Conservation (phyloP, 371 early-diverging fungal genomes). For the Capillidium heterosporum region DNA sequence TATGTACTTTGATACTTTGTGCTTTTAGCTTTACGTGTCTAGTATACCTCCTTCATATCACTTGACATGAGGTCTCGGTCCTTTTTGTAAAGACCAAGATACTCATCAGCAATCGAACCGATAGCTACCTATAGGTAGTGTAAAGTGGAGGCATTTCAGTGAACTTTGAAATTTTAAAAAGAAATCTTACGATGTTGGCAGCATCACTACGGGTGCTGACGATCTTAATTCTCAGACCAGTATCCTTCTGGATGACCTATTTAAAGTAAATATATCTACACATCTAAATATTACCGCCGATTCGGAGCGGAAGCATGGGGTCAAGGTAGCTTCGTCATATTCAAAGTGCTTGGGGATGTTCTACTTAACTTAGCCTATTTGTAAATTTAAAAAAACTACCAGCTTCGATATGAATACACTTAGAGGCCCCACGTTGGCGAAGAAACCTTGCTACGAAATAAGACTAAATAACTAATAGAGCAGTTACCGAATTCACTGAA, state of each 20-base stretch:
- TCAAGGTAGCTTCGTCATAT: conserved; percentile 72
- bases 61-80: too few relatives aligned
- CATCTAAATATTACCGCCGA: conserved; percentile 35
- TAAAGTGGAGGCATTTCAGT: conserved; percentile 2
- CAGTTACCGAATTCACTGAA: conserved; percentile 72
- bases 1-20: too few relatives aligned
- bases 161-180: not conserved
- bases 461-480: not conserved
- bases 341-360: conserved; percentile 74
- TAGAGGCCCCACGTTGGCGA: conserved; percentile 93
- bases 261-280: conserved; percentile 4
- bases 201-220: conserved; percentile 90
- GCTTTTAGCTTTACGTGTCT: too few relatives aligned
- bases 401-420: conserved; percentile 88
- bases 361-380: conserved; percentile 17
- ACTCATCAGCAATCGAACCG: conserved; percentile 93
- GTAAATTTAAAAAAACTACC: conserved; percentile 22
- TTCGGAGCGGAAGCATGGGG: conserved; percentile 69
- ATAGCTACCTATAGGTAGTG: conserved; percentile 49
- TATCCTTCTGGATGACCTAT: conserved; percentile 72
- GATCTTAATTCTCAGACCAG: conserved; percentile 76
- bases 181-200: conserved; percentile 63
- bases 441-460: conserved; percentile 76
- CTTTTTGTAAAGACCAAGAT: conserved; percentile 49
- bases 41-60: too few relatives aligned